Evolutionary conservation across 345 rosid genomes (phyloP).

Genomic region (Populus deltoides): DNA sequence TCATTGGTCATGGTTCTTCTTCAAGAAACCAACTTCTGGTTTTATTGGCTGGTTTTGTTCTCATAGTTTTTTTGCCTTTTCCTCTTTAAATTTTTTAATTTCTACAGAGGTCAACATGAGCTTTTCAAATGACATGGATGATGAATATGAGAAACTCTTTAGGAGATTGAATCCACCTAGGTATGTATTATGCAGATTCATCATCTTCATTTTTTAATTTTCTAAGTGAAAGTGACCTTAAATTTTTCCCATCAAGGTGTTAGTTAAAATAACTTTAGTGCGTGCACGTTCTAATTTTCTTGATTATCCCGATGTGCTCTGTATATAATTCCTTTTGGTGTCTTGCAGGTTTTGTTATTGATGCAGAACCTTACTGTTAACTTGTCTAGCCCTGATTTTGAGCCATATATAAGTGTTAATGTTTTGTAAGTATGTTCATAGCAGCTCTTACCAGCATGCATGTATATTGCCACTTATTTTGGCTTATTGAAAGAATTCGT

Average conservation of each 20-base stretch:
- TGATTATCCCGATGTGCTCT: not conserved
- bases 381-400: conserved; percentile 81
- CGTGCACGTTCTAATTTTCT: not conserved
- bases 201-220: conserved; percentile 11
- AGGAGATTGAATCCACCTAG: conserved; percentile 98
- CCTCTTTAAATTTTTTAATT: not conserved
- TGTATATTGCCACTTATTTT: not conserved
- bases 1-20: conserved; percentile 22
- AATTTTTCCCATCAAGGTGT: not conserved
- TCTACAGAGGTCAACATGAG: too few species aligned
- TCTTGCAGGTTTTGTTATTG: conserved; percentile 74
- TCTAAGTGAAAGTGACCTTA: not conserved
- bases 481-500: not conserved
- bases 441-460: not conserved
- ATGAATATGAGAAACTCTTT: too few species aligned
- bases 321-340: conserved; percentile 7
- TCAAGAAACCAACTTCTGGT: conserved; percentile 6
- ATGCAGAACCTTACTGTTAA: conserved; percentile 87
- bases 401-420: conserved; percentile 63
- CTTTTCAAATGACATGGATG: too few species aligned
- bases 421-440: not conserved
- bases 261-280: not conserved
- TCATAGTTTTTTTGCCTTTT: not conserved
- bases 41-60: conserved; percentile 14
- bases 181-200: conserved; percentile 23